A percentile compares a stretch with the other conserved stretches of the same genome.
Evolutionary conservation across 2,329 filamentous ascomycete genomes (phyloP).

Genomic region (Pyrenophora tritici-repentis): DNA sequence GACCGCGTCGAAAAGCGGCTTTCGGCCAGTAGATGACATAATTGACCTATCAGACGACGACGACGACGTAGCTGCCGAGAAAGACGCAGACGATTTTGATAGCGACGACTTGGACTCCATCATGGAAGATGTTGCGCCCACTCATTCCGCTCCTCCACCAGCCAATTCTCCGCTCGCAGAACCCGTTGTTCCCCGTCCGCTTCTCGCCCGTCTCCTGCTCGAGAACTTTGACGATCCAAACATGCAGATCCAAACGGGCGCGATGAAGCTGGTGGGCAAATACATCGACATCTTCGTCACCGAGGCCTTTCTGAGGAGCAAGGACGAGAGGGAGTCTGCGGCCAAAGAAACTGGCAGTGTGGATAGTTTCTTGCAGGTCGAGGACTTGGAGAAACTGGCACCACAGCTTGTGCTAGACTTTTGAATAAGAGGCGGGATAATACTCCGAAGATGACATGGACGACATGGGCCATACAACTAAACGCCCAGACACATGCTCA

Average conservation of each 20-base stretch:
- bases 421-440: constrained; percentile 47
- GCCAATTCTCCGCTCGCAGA: constrained; percentile 21
- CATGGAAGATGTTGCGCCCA: constrained; percentile 32
- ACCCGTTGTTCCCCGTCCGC: constrained; percentile 68
- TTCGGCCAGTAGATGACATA: constrained; percentile 31
- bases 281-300: constrained; percentile 92
- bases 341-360: constrained; percentile 37
- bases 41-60: constrained; percentile 40
- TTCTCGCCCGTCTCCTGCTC: constrained; percentile 78
- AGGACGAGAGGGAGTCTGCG: constrained; percentile 66
- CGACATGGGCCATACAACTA: background rate
- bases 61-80: constrained; percentile 34
- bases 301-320: constrained; percentile 82
- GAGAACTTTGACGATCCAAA: constrained; percentile 69
- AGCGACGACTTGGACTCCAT: constrained; percentile 38
- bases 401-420: constrained; percentile 87
- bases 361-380: constrained; percentile 77
- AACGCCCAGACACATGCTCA: background rate
- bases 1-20: constrained; percentile 21
- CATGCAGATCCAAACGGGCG: constrained; percentile 44
- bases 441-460: background rate
- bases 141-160: constrained; percentile 11
- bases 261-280: constrained; percentile 72
- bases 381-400: constrained; percentile 86
- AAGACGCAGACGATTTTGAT: constrained; percentile 21